phyloP scores from a whole-genome alignment of 129 eudicot genomes.

The Lactuca sativa region DNA sequence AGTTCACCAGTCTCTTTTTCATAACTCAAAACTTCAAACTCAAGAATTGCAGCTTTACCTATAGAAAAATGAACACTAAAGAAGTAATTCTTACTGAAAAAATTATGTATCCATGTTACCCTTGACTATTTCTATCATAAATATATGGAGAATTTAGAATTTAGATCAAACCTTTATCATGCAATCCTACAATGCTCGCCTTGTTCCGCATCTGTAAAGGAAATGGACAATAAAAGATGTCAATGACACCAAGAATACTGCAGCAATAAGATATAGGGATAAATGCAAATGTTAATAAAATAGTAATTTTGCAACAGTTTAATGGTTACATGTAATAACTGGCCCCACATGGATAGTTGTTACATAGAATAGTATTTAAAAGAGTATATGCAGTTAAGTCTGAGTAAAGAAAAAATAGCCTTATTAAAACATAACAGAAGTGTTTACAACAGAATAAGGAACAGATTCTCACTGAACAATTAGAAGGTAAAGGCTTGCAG shows the following conservation, averaged over 20 bases:
- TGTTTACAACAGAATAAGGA: constrained; percentile 14
- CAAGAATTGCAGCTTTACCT: constrained; percentile 95
- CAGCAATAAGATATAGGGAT: neutral
- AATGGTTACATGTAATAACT: neutral
- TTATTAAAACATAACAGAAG: neutral
- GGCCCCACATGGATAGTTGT: too few relatives aligned
- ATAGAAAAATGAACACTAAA: neutral
- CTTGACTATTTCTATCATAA: neutral
- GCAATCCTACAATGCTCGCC: constrained; percentile 81
- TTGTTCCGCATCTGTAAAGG: constrained; percentile 62
- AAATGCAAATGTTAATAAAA: neutral
- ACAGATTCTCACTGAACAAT: constrained; percentile 56
- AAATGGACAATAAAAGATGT: constrained; percentile 20
- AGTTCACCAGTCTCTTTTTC: constrained; percentile 67
- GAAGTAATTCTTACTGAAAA: constrained; percentile 14
- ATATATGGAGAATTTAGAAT: neutral
- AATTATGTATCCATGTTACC: constrained; percentile 10
- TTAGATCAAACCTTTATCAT: constrained; percentile 81
- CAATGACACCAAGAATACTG: neutral
- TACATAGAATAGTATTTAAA: too few relatives aligned
- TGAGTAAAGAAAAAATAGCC: too few relatives aligned
- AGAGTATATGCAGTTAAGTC: too few relatives aligned
- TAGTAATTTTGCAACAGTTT: too few relatives aligned
- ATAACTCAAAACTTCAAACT: constrained; percentile 67
- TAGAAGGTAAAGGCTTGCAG: constrained; percentile 79